A percentile compares a stretch with the other conserved stretches of the same genome.
Conservation (phyloP, 1,284 basidiomycete genomes). For the Marasmius oreades region DNA sequence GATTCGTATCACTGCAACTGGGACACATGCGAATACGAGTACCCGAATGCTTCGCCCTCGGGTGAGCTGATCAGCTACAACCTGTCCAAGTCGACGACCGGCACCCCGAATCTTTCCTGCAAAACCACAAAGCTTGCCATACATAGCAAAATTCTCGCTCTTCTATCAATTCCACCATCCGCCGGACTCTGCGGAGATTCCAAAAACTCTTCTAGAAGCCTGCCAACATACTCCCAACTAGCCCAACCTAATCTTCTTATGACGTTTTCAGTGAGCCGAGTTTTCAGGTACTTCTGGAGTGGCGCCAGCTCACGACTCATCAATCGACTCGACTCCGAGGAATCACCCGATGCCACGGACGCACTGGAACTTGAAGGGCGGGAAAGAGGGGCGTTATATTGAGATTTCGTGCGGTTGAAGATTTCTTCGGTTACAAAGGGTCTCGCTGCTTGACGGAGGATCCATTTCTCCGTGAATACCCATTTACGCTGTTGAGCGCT, state of each 20-base stretch:
- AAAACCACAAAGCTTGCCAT: slow-evolving; percentile 7
- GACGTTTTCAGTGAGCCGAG: neutral
- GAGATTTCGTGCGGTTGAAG: slow-evolving; percentile 13
- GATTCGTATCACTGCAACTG: slow-evolving; percentile 72
- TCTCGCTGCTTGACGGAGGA: slow-evolving; percentile 17
- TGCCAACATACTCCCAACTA: slow-evolving; percentile 2
- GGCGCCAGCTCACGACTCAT: neutral
- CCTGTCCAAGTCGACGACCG: neutral
- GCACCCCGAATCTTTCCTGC: slow-evolving; percentile 3
- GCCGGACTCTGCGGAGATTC: neutral
- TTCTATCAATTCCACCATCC: slow-evolving; percentile 8
- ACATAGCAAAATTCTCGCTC: slow-evolving; percentile 4
- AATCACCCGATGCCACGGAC: too few relatives aligned
- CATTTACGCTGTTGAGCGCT: slow-evolving; percentile 9
- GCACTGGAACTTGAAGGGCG: slow-evolving; percentile 3
- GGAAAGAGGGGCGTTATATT: slow-evolving; percentile 16
- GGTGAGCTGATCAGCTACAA: too few relatives aligned
- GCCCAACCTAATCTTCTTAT: slow-evolving; percentile 4
- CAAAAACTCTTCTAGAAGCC: neutral
- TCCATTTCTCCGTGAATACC: slow-evolving; percentile 19
- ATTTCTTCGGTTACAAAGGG: slow-evolving; percentile 19
- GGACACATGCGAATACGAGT: slow-evolving; percentile 68
- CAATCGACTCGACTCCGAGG: neutral
- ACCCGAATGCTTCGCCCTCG: too few relatives aligned
- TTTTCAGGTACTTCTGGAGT: slow-evolving; percentile 1